Evolutionary conservation across 2,329 filamentous ascomycete species (phyloP).

Genomic region (Aspergillus glaucus): DNA sequence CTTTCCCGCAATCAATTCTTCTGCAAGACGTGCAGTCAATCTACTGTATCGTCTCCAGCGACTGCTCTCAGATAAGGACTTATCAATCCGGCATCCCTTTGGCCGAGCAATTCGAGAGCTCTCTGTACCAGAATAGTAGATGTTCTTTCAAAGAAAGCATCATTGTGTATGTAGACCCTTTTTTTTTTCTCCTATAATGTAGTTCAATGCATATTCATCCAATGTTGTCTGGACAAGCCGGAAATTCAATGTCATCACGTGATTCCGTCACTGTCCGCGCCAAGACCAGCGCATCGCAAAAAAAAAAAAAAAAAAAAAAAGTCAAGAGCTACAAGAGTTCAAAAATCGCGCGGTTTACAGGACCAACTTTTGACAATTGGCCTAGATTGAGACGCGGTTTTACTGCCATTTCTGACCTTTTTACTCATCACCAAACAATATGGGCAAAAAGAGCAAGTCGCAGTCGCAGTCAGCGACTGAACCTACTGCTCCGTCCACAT

Average conservation of each 20-base stretch:
- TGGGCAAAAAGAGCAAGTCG: constrained; percentile 32
- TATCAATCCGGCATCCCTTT: not conserved
- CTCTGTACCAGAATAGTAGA: not conserved
- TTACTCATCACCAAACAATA: constrained; percentile 7
- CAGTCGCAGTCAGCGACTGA: constrained; percentile 19
- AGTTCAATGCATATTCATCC: not conserved
- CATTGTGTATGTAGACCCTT: not conserved
- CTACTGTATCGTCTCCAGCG: not conserved
- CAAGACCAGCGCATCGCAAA: not conserved
- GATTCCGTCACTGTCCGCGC: not conserved
- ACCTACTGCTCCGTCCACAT: not conserved
- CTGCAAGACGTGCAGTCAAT: not conserved
- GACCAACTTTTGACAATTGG: too few species aligned
- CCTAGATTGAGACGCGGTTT: not conserved
- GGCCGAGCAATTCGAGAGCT: not conserved
- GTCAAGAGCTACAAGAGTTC: not conserved
- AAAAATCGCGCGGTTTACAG: not conserved
- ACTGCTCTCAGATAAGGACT: not conserved
- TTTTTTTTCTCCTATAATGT: not conserved
- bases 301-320: constrained; percentile 1
- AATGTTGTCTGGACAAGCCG: not conserved
- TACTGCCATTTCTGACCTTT: not conserved
- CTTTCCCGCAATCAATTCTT: not conserved
- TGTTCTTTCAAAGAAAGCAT: not conserved
- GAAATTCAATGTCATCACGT: not conserved